phyloP scores from a whole-genome alignment of 371 early-diverging fungal genomes.

The Syncephalastrum racemosum region DNA sequence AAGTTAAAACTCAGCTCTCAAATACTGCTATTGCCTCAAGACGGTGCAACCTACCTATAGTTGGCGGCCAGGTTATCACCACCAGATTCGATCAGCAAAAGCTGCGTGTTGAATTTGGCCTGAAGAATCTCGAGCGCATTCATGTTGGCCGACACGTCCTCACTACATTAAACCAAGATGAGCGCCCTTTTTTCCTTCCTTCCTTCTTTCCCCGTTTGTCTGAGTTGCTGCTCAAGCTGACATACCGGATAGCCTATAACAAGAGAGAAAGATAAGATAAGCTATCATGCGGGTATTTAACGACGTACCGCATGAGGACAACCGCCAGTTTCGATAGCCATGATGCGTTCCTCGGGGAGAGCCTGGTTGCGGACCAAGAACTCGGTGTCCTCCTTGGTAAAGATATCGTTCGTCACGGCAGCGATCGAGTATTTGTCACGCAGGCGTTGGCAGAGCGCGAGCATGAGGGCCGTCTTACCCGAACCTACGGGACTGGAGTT shows the following conservation, averaged over 20 bases:
- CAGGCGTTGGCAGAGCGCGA: constrained; percentile 82
- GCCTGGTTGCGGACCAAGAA: constrained; percentile 88
- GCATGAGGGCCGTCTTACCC: constrained; percentile 94
- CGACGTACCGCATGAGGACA: constrained; percentile 90
- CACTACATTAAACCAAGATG: constrained; percentile 48
- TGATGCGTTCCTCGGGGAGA: constrained; percentile 82
- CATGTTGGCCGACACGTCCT: constrained; percentile 94
- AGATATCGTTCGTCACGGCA: constrained; percentile 87
- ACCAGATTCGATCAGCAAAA: constrained; percentile 89
- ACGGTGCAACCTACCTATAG: constrained; percentile 54
- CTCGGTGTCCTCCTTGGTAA: constrained; percentile 91
- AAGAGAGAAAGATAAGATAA: constrained; percentile 9
- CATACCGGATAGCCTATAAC: constrained; percentile 51
- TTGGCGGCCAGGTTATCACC: constrained; percentile 95
- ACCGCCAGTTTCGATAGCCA: constrained; percentile 92
- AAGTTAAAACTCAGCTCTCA: neutral
- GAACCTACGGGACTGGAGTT: constrained; percentile 84
- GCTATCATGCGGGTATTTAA: neutral
- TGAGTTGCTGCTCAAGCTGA: neutral
- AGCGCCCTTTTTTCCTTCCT: neutral
- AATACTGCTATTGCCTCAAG: neutral
- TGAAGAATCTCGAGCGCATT: constrained; percentile 88
- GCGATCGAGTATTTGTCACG: constrained; percentile 81
- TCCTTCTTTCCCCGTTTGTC: neutral
- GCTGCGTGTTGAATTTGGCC: constrained; percentile 75